A percentile compares a stretch with the other conserved stretches of the same genome.
Conservation (phyloP, 257 asterid genomes). For the Solanum neorickii region DNA sequence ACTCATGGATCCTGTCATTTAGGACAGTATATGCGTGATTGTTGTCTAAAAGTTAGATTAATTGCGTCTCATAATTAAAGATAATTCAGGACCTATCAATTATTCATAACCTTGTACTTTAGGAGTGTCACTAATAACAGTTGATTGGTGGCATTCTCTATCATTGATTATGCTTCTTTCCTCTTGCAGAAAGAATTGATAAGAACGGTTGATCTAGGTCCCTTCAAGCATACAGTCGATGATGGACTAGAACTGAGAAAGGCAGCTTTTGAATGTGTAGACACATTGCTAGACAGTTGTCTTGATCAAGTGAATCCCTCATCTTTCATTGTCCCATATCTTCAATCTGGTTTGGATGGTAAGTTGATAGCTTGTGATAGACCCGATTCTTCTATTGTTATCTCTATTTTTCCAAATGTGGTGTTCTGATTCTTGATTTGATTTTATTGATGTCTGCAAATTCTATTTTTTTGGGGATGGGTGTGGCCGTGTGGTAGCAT, state of each 20-base stretch:
- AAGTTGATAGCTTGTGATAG: conserved; percentile 11
- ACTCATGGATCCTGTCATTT: not conserved
- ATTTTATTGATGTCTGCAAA: not conserved
- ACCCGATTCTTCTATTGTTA: not conserved
- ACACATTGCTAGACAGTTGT: conserved; percentile 89
- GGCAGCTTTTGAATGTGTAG: conserved; percentile 98
- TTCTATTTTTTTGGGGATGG: not conserved
- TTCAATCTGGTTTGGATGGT: conserved; percentile 93
- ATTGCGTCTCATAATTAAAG: not conserved
- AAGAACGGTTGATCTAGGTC: conserved; percentile 97
- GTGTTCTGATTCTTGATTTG: not conserved
- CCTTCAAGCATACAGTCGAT: conserved; percentile 98
- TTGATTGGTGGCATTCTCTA: not conserved
- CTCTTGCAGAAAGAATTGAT: conserved; percentile 88
- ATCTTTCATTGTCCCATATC: conserved; percentile 92
- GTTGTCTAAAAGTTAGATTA: not conserved
- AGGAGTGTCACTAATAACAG: not conserved
- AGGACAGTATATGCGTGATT: not conserved
- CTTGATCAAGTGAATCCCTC: conserved; percentile 98
- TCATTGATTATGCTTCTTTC: conserved; percentile 1
- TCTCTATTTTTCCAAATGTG: not conserved
- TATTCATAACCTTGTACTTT: not conserved
- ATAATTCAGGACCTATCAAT: not conserved
- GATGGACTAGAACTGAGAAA: conserved; percentile 99
- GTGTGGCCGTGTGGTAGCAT: not conserved